Evolutionary conservation across 495 filamentous ascomycete species (phyloP).

Genomic region (Geoglossum glabrum): DNA sequence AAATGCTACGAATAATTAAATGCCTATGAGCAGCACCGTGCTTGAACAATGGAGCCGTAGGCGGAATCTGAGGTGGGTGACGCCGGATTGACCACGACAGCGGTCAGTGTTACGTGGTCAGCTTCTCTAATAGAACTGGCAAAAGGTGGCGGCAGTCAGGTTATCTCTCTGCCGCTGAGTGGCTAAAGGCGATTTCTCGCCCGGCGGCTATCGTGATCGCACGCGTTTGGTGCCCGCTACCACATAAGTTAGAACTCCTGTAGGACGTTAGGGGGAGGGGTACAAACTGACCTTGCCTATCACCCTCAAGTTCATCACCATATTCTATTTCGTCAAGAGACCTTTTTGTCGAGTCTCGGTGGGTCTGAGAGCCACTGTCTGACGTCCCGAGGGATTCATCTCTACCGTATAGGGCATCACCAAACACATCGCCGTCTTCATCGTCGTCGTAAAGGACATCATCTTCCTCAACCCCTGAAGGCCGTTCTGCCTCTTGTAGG

Average conservation of each 20-base stretch:
- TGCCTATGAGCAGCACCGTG: neutral
- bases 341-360: neutral
- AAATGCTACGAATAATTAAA: neutral
- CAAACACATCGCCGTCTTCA: neutral
- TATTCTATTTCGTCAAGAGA: neutral
- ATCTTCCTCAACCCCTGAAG: neutral
- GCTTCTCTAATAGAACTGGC: neutral
- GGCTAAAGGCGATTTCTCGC: neutral
- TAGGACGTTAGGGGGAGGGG: neutral
- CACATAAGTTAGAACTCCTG: neutral
- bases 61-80: neutral
- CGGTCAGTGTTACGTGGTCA: neutral
- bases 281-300: neutral
- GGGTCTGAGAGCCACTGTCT: neutral
- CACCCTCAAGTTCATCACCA: neutral
- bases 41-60: neutral
- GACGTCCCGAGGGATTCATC: neutral
- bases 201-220: neutral
- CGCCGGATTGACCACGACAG: neutral
- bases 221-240: neutral
- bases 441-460: neutral
- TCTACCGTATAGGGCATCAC: neutral
- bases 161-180: neutral
- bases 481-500: neutral
- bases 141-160: neutral